Percentiles rank a stretch among this genome's conserved stretches.
Evolutionary conservation across 495 filamentous ascomycete genomes (phyloP).

Genomic region (Penicillium diatomitis): DNA sequence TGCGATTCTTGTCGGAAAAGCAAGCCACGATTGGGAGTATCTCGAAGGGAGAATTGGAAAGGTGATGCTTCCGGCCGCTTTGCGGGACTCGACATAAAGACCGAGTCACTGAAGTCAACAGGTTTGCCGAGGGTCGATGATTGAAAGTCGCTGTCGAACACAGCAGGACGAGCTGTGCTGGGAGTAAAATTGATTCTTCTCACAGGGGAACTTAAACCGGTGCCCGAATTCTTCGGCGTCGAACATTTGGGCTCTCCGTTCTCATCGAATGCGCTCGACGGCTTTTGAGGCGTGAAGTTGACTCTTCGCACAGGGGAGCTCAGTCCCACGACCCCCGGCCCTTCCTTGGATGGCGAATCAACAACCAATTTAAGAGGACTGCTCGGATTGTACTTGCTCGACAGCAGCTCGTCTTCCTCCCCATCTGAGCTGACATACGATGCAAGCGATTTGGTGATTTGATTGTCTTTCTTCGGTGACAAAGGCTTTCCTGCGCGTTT

Average conservation of each 20-base stretch:
- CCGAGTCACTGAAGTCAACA: constrained; percentile 27
- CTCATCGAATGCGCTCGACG: constrained; percentile 23
- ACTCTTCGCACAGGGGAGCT: constrained; percentile 35
- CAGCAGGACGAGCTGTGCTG: constrained; percentile 12
- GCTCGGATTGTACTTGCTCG: constrained; percentile 31
- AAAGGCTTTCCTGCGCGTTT: constrained; percentile 31
- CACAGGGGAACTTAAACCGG: constrained; percentile 19
- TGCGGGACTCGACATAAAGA: constrained; percentile 42
- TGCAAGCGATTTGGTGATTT: constrained; percentile 39
- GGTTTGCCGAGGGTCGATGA: constrained; percentile 20
- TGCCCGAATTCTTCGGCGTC: constrained; percentile 13
- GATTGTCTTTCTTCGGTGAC: constrained; percentile 49
- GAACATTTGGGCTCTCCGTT: constrained; percentile 26
- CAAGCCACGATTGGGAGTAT: constrained; percentile 24
- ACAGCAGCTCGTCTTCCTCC: constrained; percentile 44
- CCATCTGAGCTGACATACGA: constrained; percentile 34
- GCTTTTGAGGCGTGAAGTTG: constrained; percentile 28
- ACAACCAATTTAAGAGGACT: constrained; percentile 20
- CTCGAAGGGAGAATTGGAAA: constrained; percentile 36
- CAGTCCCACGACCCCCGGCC: constrained; percentile 17
- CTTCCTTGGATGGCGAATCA: constrained; percentile 33
- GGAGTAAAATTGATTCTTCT: constrained; percentile 28
- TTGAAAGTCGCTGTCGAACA: constrained; percentile 14
- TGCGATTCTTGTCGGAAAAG: constrained; percentile 13
- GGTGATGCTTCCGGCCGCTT: constrained; percentile 39